Evolutionary conservation across 179 eudicot species (phyloP).

Genomic region (Beta macrorhiza): DNA sequence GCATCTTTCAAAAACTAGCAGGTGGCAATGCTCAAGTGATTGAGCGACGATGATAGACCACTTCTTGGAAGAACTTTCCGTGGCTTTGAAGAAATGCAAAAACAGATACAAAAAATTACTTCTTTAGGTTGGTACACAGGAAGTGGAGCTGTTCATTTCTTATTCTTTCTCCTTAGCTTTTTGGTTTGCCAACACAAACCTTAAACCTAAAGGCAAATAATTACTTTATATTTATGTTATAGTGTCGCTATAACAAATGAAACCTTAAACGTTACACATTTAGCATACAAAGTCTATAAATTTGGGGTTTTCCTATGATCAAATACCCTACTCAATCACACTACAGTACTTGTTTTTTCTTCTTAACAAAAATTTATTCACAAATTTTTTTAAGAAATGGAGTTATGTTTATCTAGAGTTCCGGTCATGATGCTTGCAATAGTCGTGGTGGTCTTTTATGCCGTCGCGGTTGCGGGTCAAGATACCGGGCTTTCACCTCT

Average conservation of each 20-base stretch:
- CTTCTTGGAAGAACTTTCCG: neutral
- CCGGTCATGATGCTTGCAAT: slow-evolving; percentile 5
- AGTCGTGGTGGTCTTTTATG: slow-evolving; percentile 2
- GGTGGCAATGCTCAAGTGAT: neutral
- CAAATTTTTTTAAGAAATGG: neutral
- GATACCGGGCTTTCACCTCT: slow-evolving; percentile 23
- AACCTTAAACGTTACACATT: neutral
- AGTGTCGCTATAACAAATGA: neutral
- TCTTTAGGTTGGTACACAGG: slow-evolving; percentile 18
- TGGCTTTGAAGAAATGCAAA: slow-evolving; percentile 17
- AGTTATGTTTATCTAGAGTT: neutral
- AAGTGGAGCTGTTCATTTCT: slow-evolving; percentile 7
- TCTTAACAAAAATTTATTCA: too few relatives aligned
- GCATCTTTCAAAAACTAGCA: neutral
- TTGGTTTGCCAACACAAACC: slow-evolving; percentile 20
- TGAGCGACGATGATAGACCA: neutral
- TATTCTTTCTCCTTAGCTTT: neutral
- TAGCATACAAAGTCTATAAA: slow-evolving; percentile 13
- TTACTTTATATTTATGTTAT: neutral
- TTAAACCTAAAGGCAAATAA: slow-evolving; percentile 16
- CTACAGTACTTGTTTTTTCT: neutral
- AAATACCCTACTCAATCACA: neutral
- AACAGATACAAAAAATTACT: neutral
- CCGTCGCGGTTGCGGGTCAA: slow-evolving; percentile 19
- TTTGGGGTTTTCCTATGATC: neutral